Percentiles rank a stretch among this genome's conserved stretches.
These are phyloP conservation scores for Lophium mytilinum DNA, from an alignment of 495 filamentous ascomycete genomes.

Conservation along the genomic window DNA sequence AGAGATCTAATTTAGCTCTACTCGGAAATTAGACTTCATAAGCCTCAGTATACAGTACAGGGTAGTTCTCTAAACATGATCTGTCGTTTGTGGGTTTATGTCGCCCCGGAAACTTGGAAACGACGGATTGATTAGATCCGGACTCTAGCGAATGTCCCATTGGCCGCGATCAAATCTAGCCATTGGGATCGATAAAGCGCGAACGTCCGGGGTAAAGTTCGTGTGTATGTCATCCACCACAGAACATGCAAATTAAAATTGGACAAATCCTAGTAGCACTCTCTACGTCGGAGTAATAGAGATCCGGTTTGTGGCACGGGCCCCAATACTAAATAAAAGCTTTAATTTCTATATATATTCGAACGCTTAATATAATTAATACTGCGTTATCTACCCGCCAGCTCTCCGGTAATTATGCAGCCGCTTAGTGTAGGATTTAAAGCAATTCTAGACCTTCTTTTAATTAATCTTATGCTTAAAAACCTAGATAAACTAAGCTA, in stretches of 20 bases:
- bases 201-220: background rate
- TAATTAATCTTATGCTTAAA: background rate
- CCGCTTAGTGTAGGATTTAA: background rate
- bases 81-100: background rate
- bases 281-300: background rate
- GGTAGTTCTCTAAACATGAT: background rate
- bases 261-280: background rate
- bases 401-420: background rate
- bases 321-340: background rate
- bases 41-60: background rate
- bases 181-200: background rate
- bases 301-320: background rate
- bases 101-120: background rate
- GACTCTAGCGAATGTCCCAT: background rate
- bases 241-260: too few relatives aligned
- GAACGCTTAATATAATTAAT: background rate
- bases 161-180: background rate
- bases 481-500: background rate
- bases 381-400: background rate
- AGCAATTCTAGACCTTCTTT: background rate
- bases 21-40: background rate
- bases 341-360: background rate
- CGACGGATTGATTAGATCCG: background rate
- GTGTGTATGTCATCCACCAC: too few relatives aligned
- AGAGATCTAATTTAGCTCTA: background rate